Percentiles rank a stretch among this genome's conserved stretches.
Conservation (phyloP, 2,329 filamentous ascomycete genomes). For the Penicillium sp. region DNA sequence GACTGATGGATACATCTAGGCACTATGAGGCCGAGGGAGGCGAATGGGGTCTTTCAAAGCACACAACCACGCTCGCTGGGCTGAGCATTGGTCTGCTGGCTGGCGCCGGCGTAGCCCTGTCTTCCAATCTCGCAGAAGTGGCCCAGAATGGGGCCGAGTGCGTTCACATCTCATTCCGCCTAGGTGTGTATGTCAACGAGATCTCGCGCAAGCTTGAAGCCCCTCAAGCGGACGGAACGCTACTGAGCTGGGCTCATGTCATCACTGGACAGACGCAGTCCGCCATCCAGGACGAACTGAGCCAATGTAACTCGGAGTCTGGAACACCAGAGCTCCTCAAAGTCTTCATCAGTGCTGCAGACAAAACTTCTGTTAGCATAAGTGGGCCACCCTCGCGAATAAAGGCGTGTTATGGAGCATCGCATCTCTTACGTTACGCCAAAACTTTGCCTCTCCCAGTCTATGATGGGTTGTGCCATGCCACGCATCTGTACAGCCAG, state of each 20-base stretch:
- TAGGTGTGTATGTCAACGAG: conserved; percentile 39
- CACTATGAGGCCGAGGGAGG: conserved; percentile 35
- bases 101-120: conserved; percentile 48
- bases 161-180: conserved; percentile 52
- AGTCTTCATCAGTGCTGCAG: conserved; percentile 27
- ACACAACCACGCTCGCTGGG: conserved; percentile 43
- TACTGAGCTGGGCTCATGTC: conserved; percentile 22
- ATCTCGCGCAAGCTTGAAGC: conserved; percentile 42
- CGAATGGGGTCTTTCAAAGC: conserved; percentile 28
- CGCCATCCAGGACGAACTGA: conserved; percentile 18
- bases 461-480: conserved; percentile 33
- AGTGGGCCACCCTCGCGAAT: conserved; percentile 31
- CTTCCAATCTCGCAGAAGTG: conserved; percentile 47
- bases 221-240: conserved; percentile 29
- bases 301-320: conserved; percentile 11
- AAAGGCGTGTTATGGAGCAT: conserved; percentile 22
- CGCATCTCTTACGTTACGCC: conserved; percentile 22
- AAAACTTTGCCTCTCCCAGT: conserved; percentile 28
- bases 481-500: conserved; percentile 52
- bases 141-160: conserved; percentile 48
- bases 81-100: conserved; percentile 54
- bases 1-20: conserved; percentile 17
- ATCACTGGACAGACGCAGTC: conserved; percentile 13
- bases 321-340: conserved; percentile 24
- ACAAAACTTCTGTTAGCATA: conserved; percentile 28